Evolutionary conservation across 2,329 filamentous ascomycete genomes (phyloP), one percentile per base, ranked within the genome.

Genomic region (Neonectria faginata): DNA sequence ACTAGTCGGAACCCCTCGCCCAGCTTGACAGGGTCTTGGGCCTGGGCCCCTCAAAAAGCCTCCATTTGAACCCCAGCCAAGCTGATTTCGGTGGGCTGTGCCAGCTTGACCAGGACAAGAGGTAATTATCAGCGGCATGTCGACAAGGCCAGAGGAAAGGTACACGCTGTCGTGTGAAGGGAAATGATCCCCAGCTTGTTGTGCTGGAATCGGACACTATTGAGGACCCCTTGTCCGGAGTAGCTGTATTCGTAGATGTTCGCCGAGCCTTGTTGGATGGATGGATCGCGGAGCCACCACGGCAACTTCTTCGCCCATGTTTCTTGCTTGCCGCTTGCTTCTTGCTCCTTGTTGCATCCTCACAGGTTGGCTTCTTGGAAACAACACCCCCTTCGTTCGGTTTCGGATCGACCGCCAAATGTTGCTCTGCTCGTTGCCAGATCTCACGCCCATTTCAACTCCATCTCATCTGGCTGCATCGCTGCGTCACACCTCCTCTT

Each of bases 21-120:
- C 70, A 74, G 71, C 72, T 74, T 61, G 66, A 74, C 70, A 73
- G 70, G 71, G 71, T 67, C 65, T 64, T 64, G 57, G 52, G 61
- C 41, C 57, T 69, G 56, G 69, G 68, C 69, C 61, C 61, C 47
- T 41, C 14, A 16, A 36, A 36, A 36, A 16, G 27, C 53, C 45
- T 14, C 22, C 36, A 29, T 22, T 27, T 16, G 59, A 68, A 65
- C 70, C 70, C 72, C 64, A 66, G 71, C 56, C 65, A 52, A 74
- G 72, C 72, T 73, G 71, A 73, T 60, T 52, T 20, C 31, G 57
- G 68, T 69, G 68, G 61, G 69, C 71, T 73, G 67, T 73, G 69
- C 60, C 52, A 45, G 62, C 58, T 66, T 11, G 39, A 42, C 39
- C 20, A 42, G 39, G 39, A 11, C 39, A 20, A 11, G 39, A 18